Evolutionary conservation across 768 basidiomycete species (phyloP), one percentile per base, ranked within the genome.

Genomic region (Mycena indigotica): DNA sequence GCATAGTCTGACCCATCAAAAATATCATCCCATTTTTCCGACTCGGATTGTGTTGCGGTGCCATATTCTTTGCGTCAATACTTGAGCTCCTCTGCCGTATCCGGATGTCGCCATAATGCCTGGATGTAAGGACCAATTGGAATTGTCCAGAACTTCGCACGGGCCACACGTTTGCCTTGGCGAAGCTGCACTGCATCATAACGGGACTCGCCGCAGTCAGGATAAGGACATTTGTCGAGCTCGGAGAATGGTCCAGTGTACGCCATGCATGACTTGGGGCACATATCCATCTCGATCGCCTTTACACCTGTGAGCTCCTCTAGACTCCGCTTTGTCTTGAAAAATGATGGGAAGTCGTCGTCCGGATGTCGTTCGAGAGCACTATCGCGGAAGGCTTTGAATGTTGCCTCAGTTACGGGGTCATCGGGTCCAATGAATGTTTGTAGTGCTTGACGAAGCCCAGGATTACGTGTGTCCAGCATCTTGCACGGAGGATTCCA

Each of bases 61-160:
- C 39, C 0, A 70, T 72, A 16, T 64, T 30, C 1, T 60, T 35
- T 0, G 50, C n/a, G 10, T 2, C 71, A 64, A 57, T 78, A 73
- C 0, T 41, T 21, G 67, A 78, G 71, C 2, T 57, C n/a, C 0
- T 39, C 3, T 0, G 77, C 72, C 39, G 68, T 64, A 16, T 66
- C 56, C 3, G 52, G 58, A 2, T 52, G 61, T 0, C 69, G 35
- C n/a, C 64, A 67, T 1, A 75, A 46, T 0, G 76, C 73, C 49
- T 83, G 81, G 0, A 81, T 57, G 25, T 75, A 73, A 0, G 77
- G 77, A 1, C 78, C 78, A 15, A 81, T 23, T 0, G 73, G 76
- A 2, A 83, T 71, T 0, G 78, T 82, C 0, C 55, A 57, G 50
- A 77, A 77, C 4, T 69, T 60, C 5, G 72, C 67, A 0, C 63